Base-by-base conservation (phyloP, 1,139 yeast genomes). In the Yamadazyma taylorii region DNA sequence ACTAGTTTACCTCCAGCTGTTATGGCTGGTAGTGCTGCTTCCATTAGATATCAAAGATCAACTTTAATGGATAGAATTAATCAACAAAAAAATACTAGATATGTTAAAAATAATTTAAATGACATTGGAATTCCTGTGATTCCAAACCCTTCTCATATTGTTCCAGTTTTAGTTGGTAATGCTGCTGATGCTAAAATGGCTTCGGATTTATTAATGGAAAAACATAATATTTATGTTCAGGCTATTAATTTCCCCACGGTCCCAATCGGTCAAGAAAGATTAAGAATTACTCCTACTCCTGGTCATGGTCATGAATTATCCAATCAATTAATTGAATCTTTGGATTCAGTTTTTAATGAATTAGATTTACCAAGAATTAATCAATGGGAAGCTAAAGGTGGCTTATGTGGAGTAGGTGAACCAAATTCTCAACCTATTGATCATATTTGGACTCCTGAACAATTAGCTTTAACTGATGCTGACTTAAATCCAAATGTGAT, bases 161-260 rank as follows among this genome's bases (percentile, higher is more conserved):
- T 92, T 31, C 97, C 99, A 7, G 83, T 94, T 34, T 75, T 94
- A 48, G 85, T 92, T 51, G 98, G 98, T 48, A 90, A 88, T 58
- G 96, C 99, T 13, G 85, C 82, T 38, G 82, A 83, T 55, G 97
- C 97, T 41, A 92, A 90, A 64, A 73, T 69, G 42, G 97, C 97
- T 7, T 85, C 95, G 15, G 98, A 94, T 61, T 65, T 86, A 62
- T 78, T 92, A 56, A 79, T 92, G 70, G 75, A 84, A 46, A 81
- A 86, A 55, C 86, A 90, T 66, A 75, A 78, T 51, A 90, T 92
- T 58, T 92, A 92, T 58, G 98, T 94, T 35, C 99, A 92, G 68
- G 96, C 97, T 38, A 92, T 92, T 63, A 92, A 92, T 69, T 92
- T 85, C 79, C 99, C 99, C 40, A 92, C 98, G 19, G 98, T 92